A percentile compares a stretch with the other conserved stretches of the same genome.
phyloP scores from a whole-genome alignment of 305 asterid species.

The Ilex paraguariensis region DNA sequence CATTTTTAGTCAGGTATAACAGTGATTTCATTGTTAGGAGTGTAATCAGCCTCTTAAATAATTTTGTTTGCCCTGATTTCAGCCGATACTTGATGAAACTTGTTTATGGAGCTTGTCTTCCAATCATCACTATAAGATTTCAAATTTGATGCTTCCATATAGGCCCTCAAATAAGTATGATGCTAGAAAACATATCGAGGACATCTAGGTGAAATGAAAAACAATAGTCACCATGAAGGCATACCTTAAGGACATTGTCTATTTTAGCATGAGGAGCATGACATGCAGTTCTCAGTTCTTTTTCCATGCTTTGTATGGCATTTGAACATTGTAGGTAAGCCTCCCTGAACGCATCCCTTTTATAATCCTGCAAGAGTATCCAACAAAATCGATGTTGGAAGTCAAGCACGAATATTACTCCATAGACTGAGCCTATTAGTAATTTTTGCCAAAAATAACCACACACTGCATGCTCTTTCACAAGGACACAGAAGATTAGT shows the following conservation, averaged over 20 bases:
- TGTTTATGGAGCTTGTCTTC: no score
- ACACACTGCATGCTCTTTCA: neutral
- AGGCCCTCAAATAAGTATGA: no score
- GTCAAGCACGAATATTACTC: neutral
- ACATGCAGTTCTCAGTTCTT: constrained; percentile 80
- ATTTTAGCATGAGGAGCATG: constrained; percentile 77
- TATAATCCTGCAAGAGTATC: constrained; percentile 63
- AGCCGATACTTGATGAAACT: no score
- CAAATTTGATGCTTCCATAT: no score
- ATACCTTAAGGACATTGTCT: constrained; percentile 71
- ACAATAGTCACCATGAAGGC: constrained; percentile 7
- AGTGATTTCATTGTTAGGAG: no score
- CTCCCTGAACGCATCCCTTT: constrained; percentile 87
- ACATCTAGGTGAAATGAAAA: no score
- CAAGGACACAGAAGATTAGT: neutral
- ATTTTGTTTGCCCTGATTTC: no score
- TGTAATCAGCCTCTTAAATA: no score
- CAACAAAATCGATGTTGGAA: neutral
- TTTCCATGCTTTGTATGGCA: constrained; percentile 79
- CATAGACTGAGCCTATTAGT: neutral
- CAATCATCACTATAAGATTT: no score
- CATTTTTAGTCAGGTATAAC: no score
- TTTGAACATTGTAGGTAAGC: constrained; percentile 72
- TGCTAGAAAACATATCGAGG: no score
- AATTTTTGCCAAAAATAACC: neutral